These are phyloP conservation scores for Adansonia digitata DNA, from an alignment of 345 rosid genomes.

Conservation along the genomic window DNA sequence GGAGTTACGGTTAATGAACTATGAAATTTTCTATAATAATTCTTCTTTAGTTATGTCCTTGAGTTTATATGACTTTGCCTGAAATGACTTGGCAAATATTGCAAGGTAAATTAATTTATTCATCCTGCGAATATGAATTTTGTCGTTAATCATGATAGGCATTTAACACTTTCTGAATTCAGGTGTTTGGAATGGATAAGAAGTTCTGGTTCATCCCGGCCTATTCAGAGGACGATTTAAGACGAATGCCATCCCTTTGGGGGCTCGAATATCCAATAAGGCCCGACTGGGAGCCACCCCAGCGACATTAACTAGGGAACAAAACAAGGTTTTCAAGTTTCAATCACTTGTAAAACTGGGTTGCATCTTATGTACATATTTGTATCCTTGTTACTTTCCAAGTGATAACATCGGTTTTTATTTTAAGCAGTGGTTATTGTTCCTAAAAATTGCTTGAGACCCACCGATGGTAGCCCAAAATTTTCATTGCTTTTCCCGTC, in stretches of 20 bases:
- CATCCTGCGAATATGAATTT: neutral
- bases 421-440: neutral
- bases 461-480: neutral
- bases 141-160: neutral
- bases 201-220: conserved; percentile 66
- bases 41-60: no score
- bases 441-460: neutral
- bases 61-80: neutral
- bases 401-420: neutral
- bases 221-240: conserved; percentile 55
- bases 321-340: neutral
- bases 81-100: neutral
- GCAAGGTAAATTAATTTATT: neutral
- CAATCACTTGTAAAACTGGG: neutral
- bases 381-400: neutral
- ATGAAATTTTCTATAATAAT: neutral
- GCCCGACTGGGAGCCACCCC: conserved; percentile 38
- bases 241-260: conserved; percentile 39
- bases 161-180: neutral
- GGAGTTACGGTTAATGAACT: neutral
- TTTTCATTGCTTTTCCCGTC: neutral
- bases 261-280: conserved; percentile 56
- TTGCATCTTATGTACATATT: neutral
- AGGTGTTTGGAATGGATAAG: conserved; percentile 69
- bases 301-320: conserved; percentile 18